phyloP scores from a whole-genome alignment of 768 basidiomycete species.

The Holtermannia corniformis region DNA sequence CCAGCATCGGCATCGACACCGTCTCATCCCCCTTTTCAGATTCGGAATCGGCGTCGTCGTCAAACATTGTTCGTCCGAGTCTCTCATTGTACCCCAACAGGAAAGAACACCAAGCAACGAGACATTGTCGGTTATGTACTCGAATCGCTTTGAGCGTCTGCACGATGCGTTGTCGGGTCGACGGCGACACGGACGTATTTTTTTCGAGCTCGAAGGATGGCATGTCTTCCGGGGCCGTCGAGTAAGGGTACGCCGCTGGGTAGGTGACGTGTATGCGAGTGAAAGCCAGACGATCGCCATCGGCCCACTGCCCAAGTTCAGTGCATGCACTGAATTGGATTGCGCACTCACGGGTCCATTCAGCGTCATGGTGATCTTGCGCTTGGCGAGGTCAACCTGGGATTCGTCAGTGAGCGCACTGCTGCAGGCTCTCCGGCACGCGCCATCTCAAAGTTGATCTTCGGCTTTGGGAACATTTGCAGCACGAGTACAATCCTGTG shows the following conservation, averaged over 20 bases:
- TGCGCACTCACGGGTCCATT: constrained; percentile 56
- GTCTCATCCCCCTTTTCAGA: constrained; percentile 31
- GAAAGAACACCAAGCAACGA: constrained; percentile 74
- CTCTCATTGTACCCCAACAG: constrained; percentile 51
- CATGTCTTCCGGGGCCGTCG: constrained; percentile 48
- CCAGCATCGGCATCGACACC: constrained; percentile 52
- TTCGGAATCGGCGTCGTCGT: constrained; percentile 34
- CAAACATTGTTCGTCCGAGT: constrained; percentile 41
- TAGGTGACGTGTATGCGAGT: constrained; percentile 83
- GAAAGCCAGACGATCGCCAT: constrained; percentile 63
- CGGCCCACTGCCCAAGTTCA: constrained; percentile 56
- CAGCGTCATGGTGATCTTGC: constrained; percentile 74
- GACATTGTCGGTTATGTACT: constrained; percentile 65
- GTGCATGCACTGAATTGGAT: background rate
- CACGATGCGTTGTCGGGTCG: constrained; percentile 67
- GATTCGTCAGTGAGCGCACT: background rate
- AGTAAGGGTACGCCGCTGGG: constrained; percentile 58
- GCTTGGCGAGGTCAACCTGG: constrained; percentile 46
- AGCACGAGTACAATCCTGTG: constrained; percentile 18
- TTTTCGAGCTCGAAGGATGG: constrained; percentile 75
- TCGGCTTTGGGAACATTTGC: constrained; percentile 22
- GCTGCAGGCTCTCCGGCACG: constrained; percentile 2
- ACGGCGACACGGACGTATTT: constrained; percentile 66
- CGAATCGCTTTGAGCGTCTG: constrained; percentile 64
- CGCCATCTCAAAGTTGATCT: constrained; percentile 69